Base-by-base conservation (phyloP, 2,329 filamentous ascomycete species). In the Dothideomycetes sp. region DNA sequence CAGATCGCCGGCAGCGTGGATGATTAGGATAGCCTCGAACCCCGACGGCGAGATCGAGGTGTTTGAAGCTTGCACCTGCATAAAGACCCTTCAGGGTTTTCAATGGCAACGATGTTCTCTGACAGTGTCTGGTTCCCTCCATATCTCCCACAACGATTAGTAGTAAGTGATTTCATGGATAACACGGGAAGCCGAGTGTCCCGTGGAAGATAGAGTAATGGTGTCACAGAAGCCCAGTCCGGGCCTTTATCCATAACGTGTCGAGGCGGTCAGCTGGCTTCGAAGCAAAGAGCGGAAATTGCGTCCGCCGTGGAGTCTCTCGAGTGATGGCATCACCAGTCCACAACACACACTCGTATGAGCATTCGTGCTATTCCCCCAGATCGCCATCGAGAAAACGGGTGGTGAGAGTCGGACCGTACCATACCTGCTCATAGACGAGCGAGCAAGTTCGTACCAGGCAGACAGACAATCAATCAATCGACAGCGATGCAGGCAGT, bases 361-460 rank as follows among this genome's bases (percentile, higher is more conserved):
- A n/a, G n/a, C n/a, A n/a, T n/a, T n/a, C n/a, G n/a, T n/a, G n/a
- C n/a, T n/a, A n/a, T n/a, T n/a, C n/a, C n/a, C n/a, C n/a, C n/a
- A n/a, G n/a, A n/a, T n/a, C n/a, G n/a, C n/a, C n/a, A n/a, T n/a
- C n/a, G n/a, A n/a, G n/a, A n/a, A n/a, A n/a, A n/a, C n/a, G 29
- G 28, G 37, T 27, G 37, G 18, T 40, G 37, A 25, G 22, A 40
- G 22, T 12, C 29, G 37, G 29, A 40, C 37, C 37, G 37, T 33
- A 23, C 37, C 37, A 32, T 19, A 27, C 20, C 19, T 33, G 22
- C 15, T 25, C 22, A 24, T 24, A 24, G 7, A 12, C 23, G 23
- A 24, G 23, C 23, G 23, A 24, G 23, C 23, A 12, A 24, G 23
- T 12, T 7, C 23, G 23, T 31, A 28, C 11, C n/a, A n/a, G n/a